phyloP scores from a whole-genome alignment of 495 filamentous ascomycete species.

The Penicillium crystallinum region DNA sequence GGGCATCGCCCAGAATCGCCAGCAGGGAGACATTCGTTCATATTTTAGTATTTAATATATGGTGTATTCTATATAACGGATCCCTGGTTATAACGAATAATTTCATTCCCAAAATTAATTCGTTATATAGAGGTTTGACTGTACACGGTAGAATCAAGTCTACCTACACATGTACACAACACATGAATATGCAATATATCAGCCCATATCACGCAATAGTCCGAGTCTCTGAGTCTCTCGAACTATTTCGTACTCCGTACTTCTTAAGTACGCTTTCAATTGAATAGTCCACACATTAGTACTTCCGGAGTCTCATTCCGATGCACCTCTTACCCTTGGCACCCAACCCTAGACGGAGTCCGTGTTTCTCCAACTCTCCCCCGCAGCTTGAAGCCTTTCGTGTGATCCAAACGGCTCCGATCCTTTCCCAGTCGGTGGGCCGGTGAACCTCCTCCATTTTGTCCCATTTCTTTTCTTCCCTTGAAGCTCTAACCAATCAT shows the following conservation, averaged over 20 bases:
- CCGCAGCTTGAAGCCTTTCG: slow-evolving; percentile 12
- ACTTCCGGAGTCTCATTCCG: not conserved
- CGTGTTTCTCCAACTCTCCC: slow-evolving; percentile 11
- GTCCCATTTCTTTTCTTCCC: not conserved
- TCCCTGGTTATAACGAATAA: too few species aligned
- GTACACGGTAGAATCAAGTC: slow-evolving; percentile 5
- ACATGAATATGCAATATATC: not conserved
- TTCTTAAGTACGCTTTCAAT: too few species aligned
- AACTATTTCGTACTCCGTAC: too few species aligned
- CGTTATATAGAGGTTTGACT: too few species aligned
- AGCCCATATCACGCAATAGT: not conserved
- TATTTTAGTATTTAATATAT: too few species aligned
- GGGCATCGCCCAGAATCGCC: too few species aligned
- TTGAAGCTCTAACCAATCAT: slow-evolving; percentile 10
- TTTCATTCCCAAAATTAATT: too few species aligned
- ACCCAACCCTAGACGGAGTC: slow-evolving; percentile 5
- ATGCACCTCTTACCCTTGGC: slow-evolving; percentile 7
- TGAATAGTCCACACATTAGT: not conserved
- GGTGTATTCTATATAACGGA: too few species aligned
- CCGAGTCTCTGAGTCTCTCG: too few species aligned
- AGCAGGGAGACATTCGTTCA: too few species aligned
- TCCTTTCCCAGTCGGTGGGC: slow-evolving; percentile 25
- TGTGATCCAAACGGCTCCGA: slow-evolving; percentile 12
- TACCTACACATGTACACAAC: too few species aligned
- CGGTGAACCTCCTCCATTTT: slow-evolving; percentile 23